Percentiles rank a stretch among this genome's conserved stretches.
These are phyloP conservation scores for Colletotrichum tropicale DNA, from an alignment of 2,329 filamentous ascomycete genomes.

Conservation along the genomic window DNA sequence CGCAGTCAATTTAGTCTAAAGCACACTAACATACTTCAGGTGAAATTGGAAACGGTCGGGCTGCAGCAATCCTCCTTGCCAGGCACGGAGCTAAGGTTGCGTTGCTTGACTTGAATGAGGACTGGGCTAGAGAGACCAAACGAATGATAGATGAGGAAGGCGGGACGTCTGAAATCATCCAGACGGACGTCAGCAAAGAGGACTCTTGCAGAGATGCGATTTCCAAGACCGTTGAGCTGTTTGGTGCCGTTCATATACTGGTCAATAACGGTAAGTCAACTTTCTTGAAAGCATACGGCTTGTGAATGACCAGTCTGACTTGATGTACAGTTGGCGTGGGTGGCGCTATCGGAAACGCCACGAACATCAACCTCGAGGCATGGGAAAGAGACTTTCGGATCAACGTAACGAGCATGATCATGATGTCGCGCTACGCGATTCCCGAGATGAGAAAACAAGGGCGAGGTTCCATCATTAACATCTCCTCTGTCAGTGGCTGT, in stretches of 20 bases:
- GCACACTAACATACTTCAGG: conserved; percentile 5
- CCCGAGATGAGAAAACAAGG: conserved; percentile 56
- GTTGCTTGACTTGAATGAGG: conserved; percentile 27
- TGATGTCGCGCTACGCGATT: conserved; percentile 66
- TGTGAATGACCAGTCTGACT: not conserved
- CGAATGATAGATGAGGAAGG: conserved; percentile 31
- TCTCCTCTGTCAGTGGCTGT: conserved; percentile 23
- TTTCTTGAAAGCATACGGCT: not conserved
- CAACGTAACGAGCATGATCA: conserved; percentile 70
- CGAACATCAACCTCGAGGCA: conserved; percentile 24
- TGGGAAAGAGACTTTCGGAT: conserved; percentile 41
- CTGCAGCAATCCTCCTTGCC: conserved; percentile 31
- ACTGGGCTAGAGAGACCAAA: conserved; percentile 30
- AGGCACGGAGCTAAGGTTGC: conserved; percentile 29
- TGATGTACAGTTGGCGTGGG: conserved; percentile 26
- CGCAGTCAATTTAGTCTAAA: not conserved
- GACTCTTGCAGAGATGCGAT: conserved; percentile 26
- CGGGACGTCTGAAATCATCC: conserved; percentile 27
- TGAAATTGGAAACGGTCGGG: conserved; percentile 33
- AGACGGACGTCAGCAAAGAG: conserved; percentile 28
- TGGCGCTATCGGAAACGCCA: not conserved
- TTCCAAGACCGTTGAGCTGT: conserved; percentile 24
- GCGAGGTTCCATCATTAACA: conserved; percentile 31
- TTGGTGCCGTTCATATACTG: conserved; percentile 28
- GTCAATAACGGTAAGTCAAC: conserved; percentile 28